phyloP scores from a whole-genome alignment of 192 early-diverging fungal species.

The Gamsiella multidivaricata region DNA sequence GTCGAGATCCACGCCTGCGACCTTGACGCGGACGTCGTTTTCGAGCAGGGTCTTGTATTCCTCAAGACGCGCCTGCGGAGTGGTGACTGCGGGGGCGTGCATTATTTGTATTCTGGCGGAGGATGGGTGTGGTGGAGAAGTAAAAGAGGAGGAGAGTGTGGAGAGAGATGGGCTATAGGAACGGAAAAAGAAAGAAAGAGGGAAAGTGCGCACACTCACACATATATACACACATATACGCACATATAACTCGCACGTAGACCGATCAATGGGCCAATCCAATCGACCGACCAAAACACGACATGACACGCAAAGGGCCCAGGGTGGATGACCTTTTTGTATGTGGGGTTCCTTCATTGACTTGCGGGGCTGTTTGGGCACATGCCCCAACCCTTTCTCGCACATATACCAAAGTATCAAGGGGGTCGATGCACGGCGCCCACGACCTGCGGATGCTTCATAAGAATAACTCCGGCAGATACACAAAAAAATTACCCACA shows the following conservation, averaged over 20 bases:
- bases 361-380: background rate
- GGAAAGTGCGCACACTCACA: too few relatives aligned
- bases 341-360: background rate
- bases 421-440: too few relatives aligned
- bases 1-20: conserved; percentile 77
- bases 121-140: background rate
- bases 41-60: conserved; percentile 39
- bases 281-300: background rate
- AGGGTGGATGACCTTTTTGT: too few relatives aligned
- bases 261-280: background rate
- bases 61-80: conserved; percentile 14
- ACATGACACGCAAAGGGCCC: too few relatives aligned
- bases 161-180: background rate
- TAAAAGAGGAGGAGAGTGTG: background rate
- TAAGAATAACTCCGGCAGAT: conserved; percentile 11
- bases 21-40: conserved; percentile 62
- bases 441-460: background rate
- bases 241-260: too few relatives aligned
- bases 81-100: background rate
- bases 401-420: too few relatives aligned
- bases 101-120: background rate
- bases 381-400: too few relatives aligned
- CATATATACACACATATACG: too few relatives aligned
- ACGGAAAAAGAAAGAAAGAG: background rate
- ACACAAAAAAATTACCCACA: background rate